Base-by-base conservation (phyloP, 306 rosid species). In the Cicer arietinum region DNA sequence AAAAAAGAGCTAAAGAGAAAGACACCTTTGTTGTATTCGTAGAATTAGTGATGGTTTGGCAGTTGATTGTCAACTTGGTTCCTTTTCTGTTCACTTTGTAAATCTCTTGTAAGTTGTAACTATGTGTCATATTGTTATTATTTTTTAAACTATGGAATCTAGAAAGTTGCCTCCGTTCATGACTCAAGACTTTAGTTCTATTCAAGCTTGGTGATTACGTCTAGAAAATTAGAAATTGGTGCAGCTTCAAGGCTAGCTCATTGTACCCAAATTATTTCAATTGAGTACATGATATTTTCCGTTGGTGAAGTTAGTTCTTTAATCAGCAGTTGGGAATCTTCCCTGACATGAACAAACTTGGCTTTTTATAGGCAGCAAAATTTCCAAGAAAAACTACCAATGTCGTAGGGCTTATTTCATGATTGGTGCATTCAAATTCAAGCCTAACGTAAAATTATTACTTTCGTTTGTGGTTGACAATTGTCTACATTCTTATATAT, bases 21-120 rank as follows among this genome's bases (percentile, higher is more conserved):
- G 70, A 59, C 13, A 52, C 18, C 5, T 62, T 52, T 75, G 73
- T 1, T 43, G 61, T 75, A 20, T 52, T 69, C 57, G 68, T 54
- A 63, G 54, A 76, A 44, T 72, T 64, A 53, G 72, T 52, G 9
- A 62, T 60, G 64, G 68, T 76, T 75, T 69, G 61, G 68, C 59
- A 47, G 77, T 51, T 75, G 77, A 46, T 43, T 16, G 25, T 45
- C 20, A 59, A 10, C 42, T 39, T 64, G 60, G 13, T 42, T 73
- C 20, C 54, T 77, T 3, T 39, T 20, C 46, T 73, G 64, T 76
- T 69, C 69, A 45, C 18, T 76, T 70, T 76, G 84, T 81, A 81
- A 76, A 81, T 76, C 78, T 60, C 20, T 51, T 69, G 84, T 75
- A 81, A 68, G 72, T 58, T 80, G 84, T 80, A 81, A 69, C 77